Conservation (phyloP, 2,329 filamentous ascomycete species). For the Orbilia brochopaga region DNA sequence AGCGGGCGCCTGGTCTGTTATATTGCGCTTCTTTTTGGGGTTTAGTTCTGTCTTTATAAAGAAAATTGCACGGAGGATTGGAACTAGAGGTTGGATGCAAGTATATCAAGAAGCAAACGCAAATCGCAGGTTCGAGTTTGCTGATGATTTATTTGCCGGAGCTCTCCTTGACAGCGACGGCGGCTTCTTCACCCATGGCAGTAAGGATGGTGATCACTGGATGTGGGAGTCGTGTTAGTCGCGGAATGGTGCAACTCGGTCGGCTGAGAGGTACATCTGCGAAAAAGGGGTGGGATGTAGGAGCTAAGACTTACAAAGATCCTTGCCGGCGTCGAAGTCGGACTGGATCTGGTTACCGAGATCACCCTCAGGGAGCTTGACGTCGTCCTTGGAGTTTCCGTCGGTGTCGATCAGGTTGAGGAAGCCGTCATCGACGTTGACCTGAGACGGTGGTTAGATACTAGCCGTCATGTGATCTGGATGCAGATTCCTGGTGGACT, state of each 20-base stretch:
- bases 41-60: slow-evolving; percentile 55
- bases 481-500: slow-evolving; percentile 59
- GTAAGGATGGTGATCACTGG: slow-evolving; percentile 88
- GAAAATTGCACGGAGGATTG: slow-evolving; percentile 53
- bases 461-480: background rate
- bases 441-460: slow-evolving; percentile 61
- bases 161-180: slow-evolving; percentile 93
- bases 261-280: background rate
- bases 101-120: slow-evolving; percentile 58
- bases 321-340: slow-evolving; percentile 20
- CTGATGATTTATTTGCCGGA: slow-evolving; percentile 59
- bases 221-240: background rate
- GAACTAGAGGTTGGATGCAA: slow-evolving; percentile 12
- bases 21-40: slow-evolving; percentile 57
- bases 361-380: slow-evolving; percentile 89
- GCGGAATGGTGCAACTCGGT: background rate
- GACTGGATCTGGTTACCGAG: slow-evolving; percentile 70
- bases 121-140: slow-evolving; percentile 57
- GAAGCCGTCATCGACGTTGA: slow-evolving; percentile 94
- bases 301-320: slow-evolving; percentile 21
- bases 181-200: slow-evolving; percentile 93
- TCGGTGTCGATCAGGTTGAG: slow-evolving; percentile 90
- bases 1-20: slow-evolving; percentile 53
- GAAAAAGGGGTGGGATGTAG: background rate
- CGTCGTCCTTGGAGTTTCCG: slow-evolving; percentile 89